Evolutionary conservation across 163 green algal genomes (phyloP).

Genomic region (Trebouxiophyceae sp.): DNA sequence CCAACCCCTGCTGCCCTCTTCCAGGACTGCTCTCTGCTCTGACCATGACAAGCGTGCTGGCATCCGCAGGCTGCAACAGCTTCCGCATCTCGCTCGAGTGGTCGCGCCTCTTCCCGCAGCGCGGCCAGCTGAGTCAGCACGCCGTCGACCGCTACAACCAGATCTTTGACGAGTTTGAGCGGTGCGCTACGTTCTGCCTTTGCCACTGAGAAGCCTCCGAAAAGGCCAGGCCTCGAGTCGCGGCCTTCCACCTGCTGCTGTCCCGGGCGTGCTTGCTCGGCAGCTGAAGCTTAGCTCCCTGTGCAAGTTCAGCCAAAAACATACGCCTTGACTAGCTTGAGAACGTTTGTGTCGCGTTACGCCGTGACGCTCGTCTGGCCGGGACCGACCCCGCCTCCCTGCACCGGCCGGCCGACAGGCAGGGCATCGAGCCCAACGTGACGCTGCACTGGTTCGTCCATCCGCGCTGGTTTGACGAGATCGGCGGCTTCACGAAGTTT

Average conservation of each 20-base stretch:
- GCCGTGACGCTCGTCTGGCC: too few relatives aligned
- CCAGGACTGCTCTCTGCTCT: background rate
- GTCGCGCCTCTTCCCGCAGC: conserved; percentile 57
- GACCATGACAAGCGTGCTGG: background rate
- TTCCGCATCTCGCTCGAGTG: conserved; percentile 83
- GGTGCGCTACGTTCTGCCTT: too few relatives aligned
- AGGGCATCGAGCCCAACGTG: conserved; percentile 53
- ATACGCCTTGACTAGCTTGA: too few relatives aligned
- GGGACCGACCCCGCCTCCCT: too few relatives aligned
- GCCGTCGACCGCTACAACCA: conserved; percentile 55
- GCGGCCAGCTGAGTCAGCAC: conserved; percentile 41
- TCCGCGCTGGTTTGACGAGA: conserved; percentile 68
- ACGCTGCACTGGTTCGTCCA: conserved; percentile 85
- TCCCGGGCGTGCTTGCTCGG: too few relatives aligned
- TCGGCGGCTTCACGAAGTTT: conserved; percentile 52
- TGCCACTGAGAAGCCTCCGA: too few relatives aligned
- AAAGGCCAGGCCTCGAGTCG: too few relatives aligned
- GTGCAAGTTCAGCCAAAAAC: too few relatives aligned
- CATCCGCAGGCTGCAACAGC: conserved; percentile 44
- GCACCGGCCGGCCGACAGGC: conserved; percentile 11
- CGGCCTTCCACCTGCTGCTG: too few relatives aligned
- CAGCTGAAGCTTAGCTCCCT: too few relatives aligned
- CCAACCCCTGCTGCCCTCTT: background rate
- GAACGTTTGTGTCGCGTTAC: too few relatives aligned
- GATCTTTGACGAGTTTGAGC: conserved; percentile 39